Base-by-base conservation (phyloP, 192 early-diverging fungal genomes). In the Phycomyces blakesleeanus region DNA sequence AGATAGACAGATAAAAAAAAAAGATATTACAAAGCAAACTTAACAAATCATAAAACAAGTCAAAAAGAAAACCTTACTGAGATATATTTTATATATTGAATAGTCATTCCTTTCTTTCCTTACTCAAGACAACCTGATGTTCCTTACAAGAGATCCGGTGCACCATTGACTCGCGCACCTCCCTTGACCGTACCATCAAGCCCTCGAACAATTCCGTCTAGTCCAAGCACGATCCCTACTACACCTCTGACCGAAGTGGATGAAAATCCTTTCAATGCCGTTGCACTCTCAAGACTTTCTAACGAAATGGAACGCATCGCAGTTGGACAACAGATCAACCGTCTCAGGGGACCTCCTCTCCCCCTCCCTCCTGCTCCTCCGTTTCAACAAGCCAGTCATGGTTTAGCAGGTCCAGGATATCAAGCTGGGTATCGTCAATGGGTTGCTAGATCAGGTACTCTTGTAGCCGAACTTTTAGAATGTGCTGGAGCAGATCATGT, bases 51-150 rank as follows among this genome's bases (percentile, higher is more conserved):
- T 41, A 41, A 6, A 41, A 6, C 6, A 6, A 41, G 8, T 41
- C 40, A 10, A n/a, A n/a, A n/a, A n/a, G n/a, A n/a, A n/a, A n/a
- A n/a, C n/a, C n/a, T n/a, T n/a, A n/a, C n/a, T n/a, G n/a, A n/a
- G n/a, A n/a, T n/a, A n/a, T n/a, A n/a, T n/a, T n/a, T n/a, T n/a
- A n/a, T n/a, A n/a, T n/a, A n/a, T n/a, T n/a, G n/a, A n/a, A 14
- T 47, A 47, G 95, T 98, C 24, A 90, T 96, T 42, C 96, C 95
- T 5, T 92, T 92, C 69, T 98, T 97, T 77, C 94, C 95, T 0
- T 98, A 98, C 76, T 91, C 96, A 37, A 79, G 96, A 58, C 90
- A 92, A 69, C 83, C 92, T 27, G 91, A 94, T 73, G 78, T 75
- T 4, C 81, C 81, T 29, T 80, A 73, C 63, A 76, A 77, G 57